Evolutionary conservation across 768 basidiomycete genomes (phyloP), one percentile per base, ranked within the genome.

Genomic region (Peribolospora kevripleyi): DNA sequence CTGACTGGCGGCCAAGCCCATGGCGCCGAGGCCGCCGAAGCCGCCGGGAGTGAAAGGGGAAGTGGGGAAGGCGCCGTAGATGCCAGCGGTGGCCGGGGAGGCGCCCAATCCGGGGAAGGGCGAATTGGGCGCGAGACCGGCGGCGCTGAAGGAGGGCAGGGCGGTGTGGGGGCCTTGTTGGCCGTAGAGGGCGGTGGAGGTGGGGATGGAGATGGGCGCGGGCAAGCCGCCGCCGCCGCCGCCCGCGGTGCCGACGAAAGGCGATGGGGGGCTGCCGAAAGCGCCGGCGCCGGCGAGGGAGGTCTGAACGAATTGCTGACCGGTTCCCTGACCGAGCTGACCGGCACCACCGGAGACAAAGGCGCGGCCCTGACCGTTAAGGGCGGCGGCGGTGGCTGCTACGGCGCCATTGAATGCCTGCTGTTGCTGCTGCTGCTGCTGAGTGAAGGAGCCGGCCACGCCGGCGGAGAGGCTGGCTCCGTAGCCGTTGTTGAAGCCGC

Each of bases 1-100:
- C 53, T 43, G 46, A 54, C 53, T 47, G 46, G 40, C 46, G 42
- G 53, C 45, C 42, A 54, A 41, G 53, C 53, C 49, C 37, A 55
- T 50, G 39, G 48, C 47, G 40, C 49, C 42, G 39, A 55, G 41
- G 13, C 48, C 48, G 25, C 38, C 13, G 13, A 50, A 37, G 49
- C 49, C 49, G 9, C 13, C 13, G 8, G 38, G 9, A 9, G 13
- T 37, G 11, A 50, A 25, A 8, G 13, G 13, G 3, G 49, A 11
- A 9, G 49, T 25, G 13, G 38, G 36, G 36, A 37, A 11, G 25
- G 49, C 13, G 25, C 38, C 38, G 49, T n/a, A 50, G 49, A 37
- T 8, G 49, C 49, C 49, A 9, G 11, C 51, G 42, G 48, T 38
- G 48, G 48, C 49, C 25, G 25, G 25, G 25, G 25, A 25, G 25